Conservation (phyloP, 352 stramenopile genomes). For the Phytophthora hibernalis region DNA sequence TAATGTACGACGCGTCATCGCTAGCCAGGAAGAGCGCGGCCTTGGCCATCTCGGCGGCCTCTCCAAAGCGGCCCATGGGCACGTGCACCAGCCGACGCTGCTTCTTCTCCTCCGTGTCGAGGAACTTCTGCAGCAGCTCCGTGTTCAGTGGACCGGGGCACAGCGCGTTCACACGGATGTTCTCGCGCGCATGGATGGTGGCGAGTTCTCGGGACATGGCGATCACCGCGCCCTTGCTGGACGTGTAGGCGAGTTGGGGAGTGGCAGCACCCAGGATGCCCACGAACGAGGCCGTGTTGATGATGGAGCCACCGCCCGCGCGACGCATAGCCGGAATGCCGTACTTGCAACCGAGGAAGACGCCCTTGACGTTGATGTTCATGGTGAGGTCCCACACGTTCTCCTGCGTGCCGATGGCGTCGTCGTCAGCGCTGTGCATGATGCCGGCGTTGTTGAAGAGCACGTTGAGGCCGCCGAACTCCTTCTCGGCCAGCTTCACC, state of each 20-base stretch:
- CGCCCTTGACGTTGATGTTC: conserved; percentile 90
- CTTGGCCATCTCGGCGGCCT: conserved; percentile 89
- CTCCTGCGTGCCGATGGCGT: conserved; percentile 78
- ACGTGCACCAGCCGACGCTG: conserved; percentile 88
- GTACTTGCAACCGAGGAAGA: conserved; percentile 92
- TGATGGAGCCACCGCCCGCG: conserved; percentile 83
- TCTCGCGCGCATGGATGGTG: conserved; percentile 87
- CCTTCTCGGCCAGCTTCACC: conserved; percentile 77
- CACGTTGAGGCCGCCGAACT: conserved; percentile 81
- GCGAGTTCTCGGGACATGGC: conserved; percentile 87
- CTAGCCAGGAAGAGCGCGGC: conserved; percentile 87
- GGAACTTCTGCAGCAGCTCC: conserved; percentile 88
- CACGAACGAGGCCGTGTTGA: conserved; percentile 91
- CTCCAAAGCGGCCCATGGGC: conserved; percentile 88
- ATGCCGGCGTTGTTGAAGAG: conserved; percentile 91
- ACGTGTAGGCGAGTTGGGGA: conserved; percentile 90
- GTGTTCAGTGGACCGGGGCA: conserved; percentile 89
- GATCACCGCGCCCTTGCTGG: conserved; percentile 89
- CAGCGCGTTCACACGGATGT: conserved; percentile 90
- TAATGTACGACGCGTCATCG: conserved; percentile 89
- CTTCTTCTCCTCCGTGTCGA: conserved; percentile 87
- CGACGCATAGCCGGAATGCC: conserved; percentile 83
- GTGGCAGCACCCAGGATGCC: conserved; percentile 82
- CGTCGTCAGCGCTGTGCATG: conserved; percentile 86
- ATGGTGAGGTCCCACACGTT: conserved; percentile 89